Base-by-base conservation (phyloP, 2,329 filamentous ascomycete genomes). In the Knufia fluminis region DNA sequence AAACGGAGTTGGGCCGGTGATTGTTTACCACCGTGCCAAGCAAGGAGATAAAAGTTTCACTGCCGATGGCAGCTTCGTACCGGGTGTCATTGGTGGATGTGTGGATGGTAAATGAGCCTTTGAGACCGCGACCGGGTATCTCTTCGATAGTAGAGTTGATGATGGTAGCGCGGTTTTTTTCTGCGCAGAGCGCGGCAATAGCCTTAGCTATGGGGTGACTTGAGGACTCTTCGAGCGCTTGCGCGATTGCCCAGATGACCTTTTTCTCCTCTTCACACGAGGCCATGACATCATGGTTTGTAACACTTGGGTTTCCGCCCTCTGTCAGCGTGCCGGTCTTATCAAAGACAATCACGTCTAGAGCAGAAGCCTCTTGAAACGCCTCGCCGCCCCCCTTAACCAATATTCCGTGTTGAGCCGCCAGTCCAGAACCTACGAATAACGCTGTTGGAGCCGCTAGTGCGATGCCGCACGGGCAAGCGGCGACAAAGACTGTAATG, bases 401-500 rank as follows among this genome's bases (percentile, higher is more conserved):
- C 20, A 98, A 73, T 58, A 98, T 97, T 22, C 91, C 92, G 59
- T 95, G 84, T 66, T 95, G 85, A 1, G 92, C 91, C 43, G 91
- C 91, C 20, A 96, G 82, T 52, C 92, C 91, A 17, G 90, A 96
- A 32, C 92, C 91, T 24, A 97, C 91, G 90, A 97, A 97, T 64
- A 97, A 89, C 2, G 91, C 91, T 0, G 92, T 97, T 2, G 91
- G 91, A 1, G 91, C 97, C 20, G 89, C 90, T 17, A 98, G 77
- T 49, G 91, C 92, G 16, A 97, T 79, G 1, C 91, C 91, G 63
- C 92, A 98, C n/a, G 91, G 91, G 63, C 91, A 98, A 2, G 91
- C 91, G 66, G 97, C 95, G 19, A 97, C 92, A 61, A 98, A 94
- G 56, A 97, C 92, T 0, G 92, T 94, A 59, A 97, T 97, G 68